These are phyloP conservation scores for Carex parvula DNA, from an alignment of 176 grass and related monocot species.

Conservation along the genomic window DNA sequence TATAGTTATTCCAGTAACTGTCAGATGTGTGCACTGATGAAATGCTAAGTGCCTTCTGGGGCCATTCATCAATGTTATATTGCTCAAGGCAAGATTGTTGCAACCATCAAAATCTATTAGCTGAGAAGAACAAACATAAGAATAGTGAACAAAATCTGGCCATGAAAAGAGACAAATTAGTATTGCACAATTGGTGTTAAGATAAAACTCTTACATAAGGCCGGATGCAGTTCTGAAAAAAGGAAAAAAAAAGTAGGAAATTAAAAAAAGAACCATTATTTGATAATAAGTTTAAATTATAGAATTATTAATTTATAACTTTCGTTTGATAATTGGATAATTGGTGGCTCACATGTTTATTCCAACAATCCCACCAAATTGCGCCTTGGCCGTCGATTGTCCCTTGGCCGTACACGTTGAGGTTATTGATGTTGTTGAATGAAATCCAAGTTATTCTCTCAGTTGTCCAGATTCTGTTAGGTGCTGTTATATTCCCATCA, in stretches of 20 bases:
- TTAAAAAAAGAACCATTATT: neutral
- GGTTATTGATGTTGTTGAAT: neutral
- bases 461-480: conserved; percentile 8
- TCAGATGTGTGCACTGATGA: conserved; percentile 50
- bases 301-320: neutral
- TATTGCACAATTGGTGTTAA: neutral
- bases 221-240: conserved; percentile 51
- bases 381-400: conserved; percentile 66
- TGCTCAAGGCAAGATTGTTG: conserved; percentile 43
- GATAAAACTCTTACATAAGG: conserved; percentile 50
- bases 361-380: conserved; percentile 67
- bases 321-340: neutral
- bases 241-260: neutral
- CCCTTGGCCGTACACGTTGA: conserved; percentile 58
- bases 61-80: conserved; percentile 56
- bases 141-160: neutral
- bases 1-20: conserved; percentile 50
- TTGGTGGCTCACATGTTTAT: conserved; percentile 24
- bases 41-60: conserved; percentile 75
- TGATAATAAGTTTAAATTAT: neutral
- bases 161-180: neutral
- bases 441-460: neutral
- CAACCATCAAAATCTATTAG: conserved; percentile 65
- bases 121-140: conserved; percentile 22
- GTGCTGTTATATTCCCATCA: conserved; percentile 33